Evolutionary conservation across 768 basidiomycete genomes (phyloP), one percentile per base, ranked within the genome.

Genomic region (Xerocomellus dryophilus): DNA sequence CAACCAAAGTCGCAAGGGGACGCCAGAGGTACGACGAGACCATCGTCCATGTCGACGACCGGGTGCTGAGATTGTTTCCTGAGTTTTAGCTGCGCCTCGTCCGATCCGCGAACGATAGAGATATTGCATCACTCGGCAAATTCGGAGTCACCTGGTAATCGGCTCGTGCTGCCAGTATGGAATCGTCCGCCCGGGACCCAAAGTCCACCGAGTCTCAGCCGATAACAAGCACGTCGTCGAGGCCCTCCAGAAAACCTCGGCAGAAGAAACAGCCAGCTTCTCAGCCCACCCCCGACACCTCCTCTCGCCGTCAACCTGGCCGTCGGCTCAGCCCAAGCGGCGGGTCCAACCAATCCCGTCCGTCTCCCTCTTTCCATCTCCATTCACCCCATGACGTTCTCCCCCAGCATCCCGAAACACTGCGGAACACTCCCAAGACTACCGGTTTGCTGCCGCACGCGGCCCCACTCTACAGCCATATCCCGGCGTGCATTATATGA

Each of bases 401-500:
- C 34, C 14, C 20, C 31, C 51, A 65, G 58, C 50, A 11, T 44
- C 67, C 46, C 56, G 59, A 57, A 60, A 42, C 47, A 41, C 56
- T 39, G 46, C 58, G 40, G 57, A 62, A 38, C 66, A 62, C 41
- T 17, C 53, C 21, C 64, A 69, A 52, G 67, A 67, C 51, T 52
- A 64, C 59, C 73, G 66, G 39, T 58, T 71, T 53, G 69, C 62
- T 68, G 65, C 57, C 68, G 76, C 66, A 66, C 81, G 66, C 68
- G 71, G 61, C 36, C 70, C 66, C 45, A 67, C 72, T 53, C 76
- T 80, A 57, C 81, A 80, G 62, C 79, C 82, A 15, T 84, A 83
- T 68, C 81, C 81, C 43, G 74, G 73, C 23, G 73, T 79, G 9
- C 82, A 80, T 43, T 73, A 67, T 62, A 76, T 83, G 68, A 89